These are phyloP conservation scores for Cyberlindnera maritima DNA, from an alignment of 805 yeast species.

Conservation along the genomic window DNA sequence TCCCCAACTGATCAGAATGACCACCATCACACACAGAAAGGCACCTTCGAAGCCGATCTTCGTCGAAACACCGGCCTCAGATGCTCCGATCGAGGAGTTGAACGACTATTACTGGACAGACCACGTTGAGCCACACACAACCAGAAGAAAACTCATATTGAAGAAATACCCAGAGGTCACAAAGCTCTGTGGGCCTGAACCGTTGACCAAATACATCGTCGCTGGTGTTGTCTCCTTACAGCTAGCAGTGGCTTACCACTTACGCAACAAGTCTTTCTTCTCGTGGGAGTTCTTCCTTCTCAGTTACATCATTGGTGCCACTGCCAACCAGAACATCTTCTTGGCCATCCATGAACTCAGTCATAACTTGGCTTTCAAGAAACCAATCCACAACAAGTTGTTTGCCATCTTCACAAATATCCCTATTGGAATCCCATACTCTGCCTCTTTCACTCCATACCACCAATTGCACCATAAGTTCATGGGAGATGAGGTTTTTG, in stretches of 20 bases:
- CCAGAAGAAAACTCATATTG: conserved; percentile 70
- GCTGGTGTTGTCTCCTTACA: conserved; percentile 66
- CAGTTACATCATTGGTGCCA: conserved; percentile 83
- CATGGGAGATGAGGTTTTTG: conserved; percentile 77
- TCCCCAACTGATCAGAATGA: conserved; percentile 15
- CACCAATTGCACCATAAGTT: conserved; percentile 91
- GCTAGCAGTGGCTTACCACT: conserved; percentile 55
- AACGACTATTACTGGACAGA: conserved; percentile 83
- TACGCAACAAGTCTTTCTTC: conserved; percentile 54
- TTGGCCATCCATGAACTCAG: conserved; percentile 86
- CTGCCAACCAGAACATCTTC: conserved; percentile 79
- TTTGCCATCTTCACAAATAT: conserved; percentile 75
- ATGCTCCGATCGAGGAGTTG: conserved; percentile 32
- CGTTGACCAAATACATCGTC: conserved; percentile 76
- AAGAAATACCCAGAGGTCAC: conserved; percentile 76
- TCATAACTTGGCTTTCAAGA: conserved; percentile 81
- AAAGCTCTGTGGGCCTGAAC: conserved; percentile 82
- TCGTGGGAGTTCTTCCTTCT: conserved; percentile 52
- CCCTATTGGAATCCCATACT: conserved; percentile 88
- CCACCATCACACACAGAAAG: conserved; percentile 29
- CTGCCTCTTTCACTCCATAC: conserved; percentile 83
- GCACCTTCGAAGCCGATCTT: conserved; percentile 23
- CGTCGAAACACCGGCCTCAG: conserved; percentile 32
- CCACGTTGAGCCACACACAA: conserved; percentile 76
- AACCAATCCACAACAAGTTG: conserved; percentile 72